Conservation (phyloP, 2,329 filamentous ascomycete genomes). For the Colletotrichum sp. region DNA sequence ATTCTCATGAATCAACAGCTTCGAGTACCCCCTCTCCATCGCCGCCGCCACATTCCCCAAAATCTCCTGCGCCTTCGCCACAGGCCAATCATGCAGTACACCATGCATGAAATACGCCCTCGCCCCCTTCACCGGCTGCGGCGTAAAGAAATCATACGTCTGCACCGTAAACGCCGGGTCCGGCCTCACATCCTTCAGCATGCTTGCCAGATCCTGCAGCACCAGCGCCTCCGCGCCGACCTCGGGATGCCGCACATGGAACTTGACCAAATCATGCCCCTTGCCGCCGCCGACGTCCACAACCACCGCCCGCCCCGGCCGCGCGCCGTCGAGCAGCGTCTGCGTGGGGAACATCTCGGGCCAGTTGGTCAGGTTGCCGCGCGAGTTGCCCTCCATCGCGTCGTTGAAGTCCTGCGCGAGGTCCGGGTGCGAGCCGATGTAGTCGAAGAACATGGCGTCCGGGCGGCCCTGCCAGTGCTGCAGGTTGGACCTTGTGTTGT, state of each 20-base stretch:
- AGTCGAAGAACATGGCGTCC: slow-evolving; percentile 33
- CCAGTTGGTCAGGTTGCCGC: slow-evolving; percentile 41
- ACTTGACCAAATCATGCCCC: slow-evolving; percentile 40
- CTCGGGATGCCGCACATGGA: slow-evolving; percentile 30
- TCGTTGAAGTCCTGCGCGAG: slow-evolving; percentile 36
- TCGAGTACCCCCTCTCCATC: slow-evolving; percentile 37
- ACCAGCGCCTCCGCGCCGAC: slow-evolving; percentile 30
- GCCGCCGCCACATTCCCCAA: slow-evolving; percentile 1
- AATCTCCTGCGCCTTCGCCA: slow-evolving; percentile 23
- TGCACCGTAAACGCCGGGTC: slow-evolving; percentile 30
- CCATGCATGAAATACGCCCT: slow-evolving; percentile 30
- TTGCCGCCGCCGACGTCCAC: slow-evolving; percentile 41
- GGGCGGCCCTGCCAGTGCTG: slow-evolving; percentile 32
- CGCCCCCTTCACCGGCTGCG: slow-evolving; percentile 44
- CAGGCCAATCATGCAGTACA: slow-evolving; percentile 29
- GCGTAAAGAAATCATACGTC: slow-evolving; percentile 41
- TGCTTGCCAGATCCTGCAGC: slow-evolving; percentile 37
- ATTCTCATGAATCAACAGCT: slow-evolving; percentile 39
- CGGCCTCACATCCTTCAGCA: slow-evolving; percentile 30
- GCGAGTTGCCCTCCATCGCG: slow-evolving; percentile 42
- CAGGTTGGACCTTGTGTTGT: slow-evolving; percentile 34
- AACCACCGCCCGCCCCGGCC: slow-evolving; percentile 31
- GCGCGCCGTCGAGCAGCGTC: slow-evolving; percentile 28
- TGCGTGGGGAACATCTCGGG: slow-evolving; percentile 27
- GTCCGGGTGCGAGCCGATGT: slow-evolving; percentile 30